phyloP scores from a whole-genome alignment of 345 rosid species.

The Corymbia maculata region DNA sequence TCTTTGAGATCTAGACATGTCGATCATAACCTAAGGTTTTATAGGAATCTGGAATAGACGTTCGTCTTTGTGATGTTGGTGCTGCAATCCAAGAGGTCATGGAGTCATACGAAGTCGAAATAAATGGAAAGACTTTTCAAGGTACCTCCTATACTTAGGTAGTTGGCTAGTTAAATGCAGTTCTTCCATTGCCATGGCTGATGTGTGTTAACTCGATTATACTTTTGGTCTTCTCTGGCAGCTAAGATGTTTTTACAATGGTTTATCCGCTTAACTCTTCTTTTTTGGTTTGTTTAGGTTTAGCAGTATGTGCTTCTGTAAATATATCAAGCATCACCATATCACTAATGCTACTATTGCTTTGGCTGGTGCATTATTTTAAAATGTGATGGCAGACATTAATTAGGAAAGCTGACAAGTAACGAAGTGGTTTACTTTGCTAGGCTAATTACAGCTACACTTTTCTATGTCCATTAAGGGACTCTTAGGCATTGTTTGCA shows the following conservation, averaged over 20 bases:
- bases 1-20: neutral
- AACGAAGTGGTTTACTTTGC: neutral
- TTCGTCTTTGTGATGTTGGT: conserved; percentile 91
- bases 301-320: neutral
- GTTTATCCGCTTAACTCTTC: neutral
- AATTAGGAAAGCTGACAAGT: neutral
- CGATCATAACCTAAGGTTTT: neutral
- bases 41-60: conserved; percentile 95
- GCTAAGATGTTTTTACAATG: neutral
- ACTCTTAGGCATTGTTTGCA: neutral
- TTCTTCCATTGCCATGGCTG: neutral
- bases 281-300: neutral
- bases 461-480: neutral
- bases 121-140: conserved; percentile 84
- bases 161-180: neutral
- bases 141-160: conserved; percentile 31
- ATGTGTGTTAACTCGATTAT: neutral
- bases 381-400: neutral
- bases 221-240: neutral
- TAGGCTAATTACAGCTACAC: neutral
- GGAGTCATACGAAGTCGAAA: conserved; percentile 98
- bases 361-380: neutral
- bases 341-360: neutral
- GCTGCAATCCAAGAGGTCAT: conserved; percentile 99
- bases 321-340: neutral